phyloP scores from a whole-genome alignment of 768 basidiomycete genomes.

The Russula foetens region DNA sequence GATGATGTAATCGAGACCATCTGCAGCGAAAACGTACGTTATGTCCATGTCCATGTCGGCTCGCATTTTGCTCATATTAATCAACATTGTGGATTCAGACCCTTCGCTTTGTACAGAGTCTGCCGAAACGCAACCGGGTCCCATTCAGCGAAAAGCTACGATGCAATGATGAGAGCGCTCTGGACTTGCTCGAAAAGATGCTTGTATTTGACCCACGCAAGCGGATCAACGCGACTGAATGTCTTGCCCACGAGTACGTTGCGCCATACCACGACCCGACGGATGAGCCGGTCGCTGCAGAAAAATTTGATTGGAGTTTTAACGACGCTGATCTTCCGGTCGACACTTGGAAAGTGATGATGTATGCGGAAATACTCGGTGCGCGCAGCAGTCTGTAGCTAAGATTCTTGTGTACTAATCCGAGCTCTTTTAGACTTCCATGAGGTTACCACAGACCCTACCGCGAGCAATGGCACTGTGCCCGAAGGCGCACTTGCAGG shows the following conservation, averaged over 20 bases:
- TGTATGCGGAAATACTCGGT: slow-evolving; percentile 99
- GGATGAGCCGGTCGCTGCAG: slow-evolving; percentile 89
- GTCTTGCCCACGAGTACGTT: slow-evolving; percentile 89
- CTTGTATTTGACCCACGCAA: slow-evolving; percentile 97
- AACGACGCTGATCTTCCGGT: slow-evolving; percentile 98
- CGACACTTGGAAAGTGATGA: slow-evolving; percentile 99
- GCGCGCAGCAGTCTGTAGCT: slow-evolving; percentile 23
- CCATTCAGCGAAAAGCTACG: slow-evolving; percentile 92
- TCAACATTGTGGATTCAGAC: slow-evolving; percentile 49
- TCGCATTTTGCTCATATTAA: background rate
- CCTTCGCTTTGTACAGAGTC: slow-evolving; percentile 93
- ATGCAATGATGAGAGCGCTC: slow-evolving; percentile 80
- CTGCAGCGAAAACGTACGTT: slow-evolving; percentile 84
- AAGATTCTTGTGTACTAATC: background rate
- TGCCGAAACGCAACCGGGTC: slow-evolving; percentile 93
- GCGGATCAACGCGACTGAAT: slow-evolving; percentile 88
- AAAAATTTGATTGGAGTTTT: slow-evolving; percentile 99
- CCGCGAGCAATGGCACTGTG: slow-evolving; percentile 28
- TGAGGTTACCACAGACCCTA: slow-evolving; percentile 53
- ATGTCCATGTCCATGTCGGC: background rate
- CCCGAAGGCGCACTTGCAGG: slow-evolving; percentile 66
- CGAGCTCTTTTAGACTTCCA: slow-evolving; percentile 56
- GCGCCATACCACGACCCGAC: slow-evolving; percentile 97
- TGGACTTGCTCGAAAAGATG: slow-evolving; percentile 97
- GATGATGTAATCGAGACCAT: slow-evolving; percentile 99